Evolutionary conservation across 768 basidiomycete species (phyloP).

Genomic region (Tylopilus vinaceipallidus): DNA sequence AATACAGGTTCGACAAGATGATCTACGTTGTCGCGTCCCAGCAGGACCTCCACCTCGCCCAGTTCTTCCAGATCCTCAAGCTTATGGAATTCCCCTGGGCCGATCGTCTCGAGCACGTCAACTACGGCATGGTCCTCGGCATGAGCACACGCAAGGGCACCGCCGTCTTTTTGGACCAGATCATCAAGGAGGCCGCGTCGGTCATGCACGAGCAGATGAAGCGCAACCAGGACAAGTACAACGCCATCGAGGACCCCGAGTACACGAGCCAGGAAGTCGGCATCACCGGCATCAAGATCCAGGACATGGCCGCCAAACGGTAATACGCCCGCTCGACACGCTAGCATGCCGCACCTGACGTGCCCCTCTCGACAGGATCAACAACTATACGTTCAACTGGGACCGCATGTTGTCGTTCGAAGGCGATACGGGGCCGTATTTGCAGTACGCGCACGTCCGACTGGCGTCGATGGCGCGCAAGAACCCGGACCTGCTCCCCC

Average conservation of each 20-base stretch:
- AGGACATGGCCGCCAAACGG: slow-evolving; percentile 96
- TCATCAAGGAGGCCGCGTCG: slow-evolving; percentile 80
- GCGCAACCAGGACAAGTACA: slow-evolving; percentile 92
- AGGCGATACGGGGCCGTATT: slow-evolving; percentile 93
- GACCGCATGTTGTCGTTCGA: slow-evolving; percentile 93
- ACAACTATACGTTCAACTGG: slow-evolving; percentile 96
- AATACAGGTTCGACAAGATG: slow-evolving; percentile 90
- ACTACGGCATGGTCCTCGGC: slow-evolving; percentile 88
- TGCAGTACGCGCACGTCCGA: slow-evolving; percentile 96
- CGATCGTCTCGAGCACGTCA: slow-evolving; percentile 77
- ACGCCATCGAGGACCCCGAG: slow-evolving; percentile 84
- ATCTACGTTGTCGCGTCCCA: slow-evolving; percentile 90
- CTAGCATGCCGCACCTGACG: not conserved
- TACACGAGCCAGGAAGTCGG: slow-evolving; percentile 78
- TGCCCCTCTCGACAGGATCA: slow-evolving; percentile 58
- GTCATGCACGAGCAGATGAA: slow-evolving; percentile 98
- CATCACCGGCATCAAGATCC: slow-evolving; percentile 95
- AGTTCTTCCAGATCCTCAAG: slow-evolving; percentile 92
- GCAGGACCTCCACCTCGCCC: slow-evolving; percentile 83
- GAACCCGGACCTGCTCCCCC: slow-evolving; percentile 82
- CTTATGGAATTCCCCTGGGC: slow-evolving; percentile 93
- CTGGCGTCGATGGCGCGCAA: slow-evolving; percentile 88
- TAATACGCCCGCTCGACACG: slow-evolving; percentile 33
- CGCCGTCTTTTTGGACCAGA: slow-evolving; percentile 92
- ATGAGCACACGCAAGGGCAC: slow-evolving; percentile 96